Base-by-base conservation (phyloP, 768 basidiomycete genomes). In the Albatrellus ellisii region DNA sequence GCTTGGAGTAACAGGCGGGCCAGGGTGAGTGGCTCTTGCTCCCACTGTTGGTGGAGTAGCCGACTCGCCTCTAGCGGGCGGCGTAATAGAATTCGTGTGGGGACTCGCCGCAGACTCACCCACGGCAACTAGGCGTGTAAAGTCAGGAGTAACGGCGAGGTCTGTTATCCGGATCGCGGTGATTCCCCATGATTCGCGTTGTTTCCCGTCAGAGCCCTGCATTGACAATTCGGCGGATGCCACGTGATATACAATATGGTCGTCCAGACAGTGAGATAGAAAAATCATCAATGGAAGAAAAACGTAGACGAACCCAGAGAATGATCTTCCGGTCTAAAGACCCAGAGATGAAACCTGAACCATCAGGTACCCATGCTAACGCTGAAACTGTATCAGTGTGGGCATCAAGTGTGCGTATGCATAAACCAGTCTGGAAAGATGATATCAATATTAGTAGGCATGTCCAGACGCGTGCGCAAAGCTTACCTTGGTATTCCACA, bases 401-500 rank as follows among this genome's bases (percentile, higher is more conserved):
- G 27, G 72, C 72, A 9, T 77, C 72, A 15, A 88, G 65, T 0
- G 73, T 69, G 44, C 75, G 68, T 38, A 80, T 62, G 56, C 75
- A 78, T 40, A 69, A 59, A n/a, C 88, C 88, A 27, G 80, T 82
- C 88, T 92, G 53, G 10, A 31, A 7, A 26, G 9, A 22, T 17
- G 26, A 28, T 24, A 32, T 9, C 26, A 43, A 46, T 24, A 32
- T 9, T 27, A 43, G 46, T 29, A 49, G 39, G 46, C 55, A 14
- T 33, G 35, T 39, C 24, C 43, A 36, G 27, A 39, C 42, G 40
- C 33, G 20, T 36, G 38, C 26, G 24, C 18, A n/a, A n/a, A 25
- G 54, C 56, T 55, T 50, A 91, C 94, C 73, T 80, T 76, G 26
- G 79, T 69, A 58, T 94, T 80, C 90, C 91, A 99, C 54, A 98